Evolutionary conservation across 2,329 filamentous ascomycete species (phyloP).

Genomic region (Colletotrichum tropicicola): DNA sequence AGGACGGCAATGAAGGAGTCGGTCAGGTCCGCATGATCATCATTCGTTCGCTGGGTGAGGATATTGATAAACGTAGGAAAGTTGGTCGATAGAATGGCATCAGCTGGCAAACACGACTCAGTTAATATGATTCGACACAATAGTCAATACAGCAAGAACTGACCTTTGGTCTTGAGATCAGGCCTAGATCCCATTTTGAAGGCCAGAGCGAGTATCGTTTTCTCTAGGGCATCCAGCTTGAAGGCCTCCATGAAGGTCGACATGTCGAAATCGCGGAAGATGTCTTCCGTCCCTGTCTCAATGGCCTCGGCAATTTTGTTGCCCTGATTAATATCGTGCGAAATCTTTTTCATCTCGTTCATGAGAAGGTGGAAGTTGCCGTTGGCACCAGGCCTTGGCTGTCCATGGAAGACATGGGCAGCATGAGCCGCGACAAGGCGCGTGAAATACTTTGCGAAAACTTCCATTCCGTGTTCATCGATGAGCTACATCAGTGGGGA

Average conservation of each 20-base stretch:
- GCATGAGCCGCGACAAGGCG: slow-evolving; percentile 93
- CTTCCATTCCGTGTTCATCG: slow-evolving; percentile 99
- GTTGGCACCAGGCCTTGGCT: slow-evolving; percentile 77
- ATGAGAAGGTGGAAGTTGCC: slow-evolving; percentile 86
- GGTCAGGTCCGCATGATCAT: slow-evolving; percentile 72
- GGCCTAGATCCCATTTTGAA: slow-evolving; percentile 84
- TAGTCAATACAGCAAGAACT: slow-evolving; percentile 34
- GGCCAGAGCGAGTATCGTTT: slow-evolving; percentile 86
- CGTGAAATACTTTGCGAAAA: slow-evolving; percentile 94
- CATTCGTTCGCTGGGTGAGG: slow-evolving; percentile 71
- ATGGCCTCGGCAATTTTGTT: slow-evolving; percentile 93
- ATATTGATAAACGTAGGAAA: slow-evolving; percentile 81
- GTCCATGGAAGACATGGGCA: slow-evolving; percentile 85
- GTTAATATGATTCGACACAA: slow-evolving; percentile 54
- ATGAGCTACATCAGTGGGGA: slow-evolving; percentile 71
- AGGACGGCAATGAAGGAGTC: slow-evolving; percentile 80
- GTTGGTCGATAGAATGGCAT: slow-evolving; percentile 87
- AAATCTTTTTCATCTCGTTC: slow-evolving; percentile 86
- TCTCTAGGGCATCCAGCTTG: slow-evolving; percentile 87
- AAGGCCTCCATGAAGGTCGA: slow-evolving; percentile 96
- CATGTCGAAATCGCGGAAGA: slow-evolving; percentile 97
- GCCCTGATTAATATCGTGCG: slow-evolving; percentile 82
- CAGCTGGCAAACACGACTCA: slow-evolving; percentile 69
- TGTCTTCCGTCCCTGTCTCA: slow-evolving; percentile 88
- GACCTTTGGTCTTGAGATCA: slow-evolving; percentile 91